Evolutionary conservation across 75 land plant species (phyloP).

Genomic region (Pinus albicaulis): DNA sequence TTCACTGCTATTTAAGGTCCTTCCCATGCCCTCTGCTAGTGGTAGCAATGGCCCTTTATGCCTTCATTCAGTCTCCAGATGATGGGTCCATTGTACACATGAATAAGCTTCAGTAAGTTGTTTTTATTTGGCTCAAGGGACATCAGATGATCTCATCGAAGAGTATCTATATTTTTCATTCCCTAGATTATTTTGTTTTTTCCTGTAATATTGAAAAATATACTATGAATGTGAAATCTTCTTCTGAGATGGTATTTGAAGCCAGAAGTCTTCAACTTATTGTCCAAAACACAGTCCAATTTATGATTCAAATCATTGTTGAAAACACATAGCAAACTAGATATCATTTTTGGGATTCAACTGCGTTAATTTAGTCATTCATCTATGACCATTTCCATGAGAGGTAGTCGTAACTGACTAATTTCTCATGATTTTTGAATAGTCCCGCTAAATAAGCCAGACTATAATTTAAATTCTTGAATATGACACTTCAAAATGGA

Average conservation of each 20-base stretch:
- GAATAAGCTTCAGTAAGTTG: not conserved
- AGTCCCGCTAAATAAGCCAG: not conserved
- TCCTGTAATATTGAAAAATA: not conserved
- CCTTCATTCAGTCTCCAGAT: not conserved
- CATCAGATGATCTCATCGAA: not conserved
- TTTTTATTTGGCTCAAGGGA: not conserved
- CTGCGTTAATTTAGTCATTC: too few species aligned
- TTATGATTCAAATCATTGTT: not conserved
- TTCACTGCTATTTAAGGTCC: too few species aligned
- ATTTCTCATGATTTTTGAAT: too few species aligned
- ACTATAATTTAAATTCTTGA: not conserved
- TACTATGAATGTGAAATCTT: not conserved
- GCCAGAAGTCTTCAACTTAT: not conserved
- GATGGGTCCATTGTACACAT: not conserved
- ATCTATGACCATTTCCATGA: too few species aligned
- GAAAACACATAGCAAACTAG: not conserved
- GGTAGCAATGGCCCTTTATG: not conserved
- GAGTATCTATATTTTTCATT: not conserved
- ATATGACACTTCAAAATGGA: not conserved
- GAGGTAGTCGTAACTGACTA: too few species aligned
- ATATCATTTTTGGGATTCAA: too few species aligned
- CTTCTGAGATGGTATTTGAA: not conserved
- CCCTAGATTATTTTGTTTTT: not conserved
- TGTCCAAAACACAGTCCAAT: not conserved
- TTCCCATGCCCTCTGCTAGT: too few species aligned